Conservation (phyloP, 805 yeast species). For the Blastobotrys terrestris region DNA sequence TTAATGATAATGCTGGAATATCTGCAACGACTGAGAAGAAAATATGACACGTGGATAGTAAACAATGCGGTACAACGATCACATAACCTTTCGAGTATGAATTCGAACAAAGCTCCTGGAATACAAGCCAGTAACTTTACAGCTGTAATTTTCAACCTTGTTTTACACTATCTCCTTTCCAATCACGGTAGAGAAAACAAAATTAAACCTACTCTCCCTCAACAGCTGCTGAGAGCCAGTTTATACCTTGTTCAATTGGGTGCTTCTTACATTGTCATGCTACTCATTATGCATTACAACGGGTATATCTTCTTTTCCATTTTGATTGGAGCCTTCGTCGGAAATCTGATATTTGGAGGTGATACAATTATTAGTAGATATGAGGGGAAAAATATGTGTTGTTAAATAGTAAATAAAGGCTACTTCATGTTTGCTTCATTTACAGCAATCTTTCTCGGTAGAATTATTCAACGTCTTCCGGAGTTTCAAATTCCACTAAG, state of each 20-base stretch:
- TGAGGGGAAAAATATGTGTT: not conserved
- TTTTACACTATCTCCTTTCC: not conserved
- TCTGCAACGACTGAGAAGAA: not conserved
- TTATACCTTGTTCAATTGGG: not conserved
- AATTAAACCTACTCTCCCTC: not conserved
- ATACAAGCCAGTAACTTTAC: not conserved
- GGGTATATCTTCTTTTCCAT: not conserved
- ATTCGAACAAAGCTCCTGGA: not conserved
- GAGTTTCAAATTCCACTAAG: conserved; percentile 27
- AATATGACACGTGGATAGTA: not conserved
- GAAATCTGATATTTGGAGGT: not conserved
- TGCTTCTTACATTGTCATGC: not conserved
- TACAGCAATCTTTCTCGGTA: not conserved
- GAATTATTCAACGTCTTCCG: conserved; percentile 4
- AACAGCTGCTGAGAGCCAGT: not conserved
- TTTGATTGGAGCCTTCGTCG: not conserved
- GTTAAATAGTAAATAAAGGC: not conserved
- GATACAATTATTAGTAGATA: not conserved
- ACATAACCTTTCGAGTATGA: not conserved
- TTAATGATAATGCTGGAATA: not conserved
- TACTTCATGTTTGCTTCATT: not conserved
- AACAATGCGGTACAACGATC: not conserved
- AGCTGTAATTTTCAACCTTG: not conserved
- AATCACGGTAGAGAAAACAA: not conserved
- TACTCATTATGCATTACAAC: not conserved